Evolutionary conservation across 1,284 basidiomycete genomes (phyloP).

Genomic region (Austroboletus novae-zelandiae): DNA sequence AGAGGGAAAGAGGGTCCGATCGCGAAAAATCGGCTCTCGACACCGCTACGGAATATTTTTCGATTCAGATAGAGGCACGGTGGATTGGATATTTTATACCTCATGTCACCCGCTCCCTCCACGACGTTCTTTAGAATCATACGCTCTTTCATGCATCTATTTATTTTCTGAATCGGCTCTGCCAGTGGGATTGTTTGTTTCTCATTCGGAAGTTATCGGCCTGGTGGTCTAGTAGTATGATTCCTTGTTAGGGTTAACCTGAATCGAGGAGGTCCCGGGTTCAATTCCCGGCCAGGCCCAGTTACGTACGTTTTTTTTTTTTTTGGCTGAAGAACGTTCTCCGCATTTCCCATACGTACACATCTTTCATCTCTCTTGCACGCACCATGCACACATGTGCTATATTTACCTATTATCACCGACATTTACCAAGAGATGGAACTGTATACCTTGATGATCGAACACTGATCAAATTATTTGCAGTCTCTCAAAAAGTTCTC

Average conservation of each 20-base stretch:
- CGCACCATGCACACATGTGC: no score
- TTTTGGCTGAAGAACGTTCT: no score
- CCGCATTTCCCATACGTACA: no score
- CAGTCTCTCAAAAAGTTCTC: no score
- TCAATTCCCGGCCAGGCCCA: constrained; percentile 82
- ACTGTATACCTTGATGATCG: no score
- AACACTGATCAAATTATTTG: no score
- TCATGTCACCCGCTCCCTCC: constrained; percentile 13
- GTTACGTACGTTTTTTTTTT: no score
- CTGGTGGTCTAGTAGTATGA: constrained; percentile 55
- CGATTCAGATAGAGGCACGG: constrained; percentile 40
- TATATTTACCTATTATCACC: no score
- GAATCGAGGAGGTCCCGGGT: constrained; percentile 78
- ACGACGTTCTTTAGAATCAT: constrained; percentile 12
- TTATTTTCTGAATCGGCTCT: background rate
- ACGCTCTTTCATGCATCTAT: background rate
- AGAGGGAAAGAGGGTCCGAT: constrained; percentile 24
- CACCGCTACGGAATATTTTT: constrained; percentile 47
- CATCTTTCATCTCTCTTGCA: no score
- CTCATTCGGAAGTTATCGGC: constrained; percentile 23
- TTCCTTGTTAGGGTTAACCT: constrained; percentile 47
- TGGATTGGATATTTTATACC: background rate
- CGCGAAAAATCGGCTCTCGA: constrained; percentile 43
- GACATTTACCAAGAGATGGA: no score
- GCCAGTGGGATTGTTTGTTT: background rate